phyloP scores from a whole-genome alignment of 2,329 filamentous ascomycete genomes.

The Sporothrix pseudoabietina region DNA sequence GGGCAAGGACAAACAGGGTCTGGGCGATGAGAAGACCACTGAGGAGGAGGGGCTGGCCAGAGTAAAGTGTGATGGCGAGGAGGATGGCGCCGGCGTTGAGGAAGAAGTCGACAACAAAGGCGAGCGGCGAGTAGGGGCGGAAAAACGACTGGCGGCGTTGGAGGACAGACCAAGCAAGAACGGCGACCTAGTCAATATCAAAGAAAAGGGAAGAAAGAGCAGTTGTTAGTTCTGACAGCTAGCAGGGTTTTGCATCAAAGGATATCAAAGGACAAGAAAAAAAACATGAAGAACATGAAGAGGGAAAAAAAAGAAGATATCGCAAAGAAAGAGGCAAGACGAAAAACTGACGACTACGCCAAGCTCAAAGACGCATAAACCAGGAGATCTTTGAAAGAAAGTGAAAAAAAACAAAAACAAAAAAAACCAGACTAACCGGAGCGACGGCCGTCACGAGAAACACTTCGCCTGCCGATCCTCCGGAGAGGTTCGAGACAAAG shows the following conservation, averaged over 20 bases:
- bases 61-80: conserved; percentile 84
- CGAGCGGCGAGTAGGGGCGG: conserved; percentile 68
- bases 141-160: conserved; percentile 86
- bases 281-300: neutral
- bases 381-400: conserved; percentile 16
- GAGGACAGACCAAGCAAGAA: conserved; percentile 84
- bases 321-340: neutral
- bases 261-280: neutral
- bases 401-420: conserved; percentile 19
- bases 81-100: conserved; percentile 83
- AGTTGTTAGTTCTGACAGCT: conserved; percentile 19
- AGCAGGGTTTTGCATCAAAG: conserved; percentile 6
- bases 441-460: conserved; percentile 82
- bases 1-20: conserved; percentile 62
- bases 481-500: conserved; percentile 88
- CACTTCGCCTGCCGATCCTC: conserved; percentile 82
- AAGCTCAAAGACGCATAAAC: neutral
- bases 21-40: conserved; percentile 74
- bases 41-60: conserved; percentile 71
- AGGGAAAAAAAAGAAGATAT: neutral
- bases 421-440: conserved; percentile 74
- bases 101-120: conserved; percentile 77
- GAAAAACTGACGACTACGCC: conserved; percentile 7
- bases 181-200: conserved; percentile 62
- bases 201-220: conserved; percentile 19